phyloP scores from a whole-genome alignment of 1,284 basidiomycete species.

The Inonotus hispidus region DNA sequence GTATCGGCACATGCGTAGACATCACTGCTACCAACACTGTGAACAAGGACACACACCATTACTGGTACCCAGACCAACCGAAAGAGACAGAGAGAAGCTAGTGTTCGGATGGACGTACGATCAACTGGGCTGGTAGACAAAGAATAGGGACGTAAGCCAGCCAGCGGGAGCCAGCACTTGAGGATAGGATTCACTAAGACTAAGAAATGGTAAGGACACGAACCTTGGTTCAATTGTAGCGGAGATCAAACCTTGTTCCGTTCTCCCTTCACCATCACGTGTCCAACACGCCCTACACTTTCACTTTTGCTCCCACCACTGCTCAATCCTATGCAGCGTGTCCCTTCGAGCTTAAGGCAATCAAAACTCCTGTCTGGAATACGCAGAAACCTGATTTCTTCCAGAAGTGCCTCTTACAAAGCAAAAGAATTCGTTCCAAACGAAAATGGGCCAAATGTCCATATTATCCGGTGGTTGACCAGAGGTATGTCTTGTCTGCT shows the following conservation, averaged over 20 bases:
- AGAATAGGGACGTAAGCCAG: too few species aligned
- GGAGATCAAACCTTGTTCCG: neutral
- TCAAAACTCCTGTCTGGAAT: neutral
- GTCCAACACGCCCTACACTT: neutral
- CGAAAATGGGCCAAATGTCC: slow-evolving; percentile 15
- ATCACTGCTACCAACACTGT: slow-evolving; percentile 15
- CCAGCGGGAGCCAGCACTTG: too few species aligned
- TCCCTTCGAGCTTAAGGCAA: neutral
- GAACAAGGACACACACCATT: slow-evolving; percentile 19
- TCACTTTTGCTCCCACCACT: neutral
- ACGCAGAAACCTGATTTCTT: neutral
- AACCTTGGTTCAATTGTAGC: too few species aligned
- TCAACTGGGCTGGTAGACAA: slow-evolving; percentile 23
- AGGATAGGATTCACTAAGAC: too few species aligned
- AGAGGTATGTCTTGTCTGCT: slow-evolving; percentile 5
- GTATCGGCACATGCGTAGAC: slow-evolving; percentile 3
- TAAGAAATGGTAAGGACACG: too few species aligned
- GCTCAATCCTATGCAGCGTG: neutral
- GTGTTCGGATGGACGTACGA: slow-evolving; percentile 22
- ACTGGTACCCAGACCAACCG: slow-evolving; percentile 8
- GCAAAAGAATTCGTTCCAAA: slow-evolving; percentile 13
- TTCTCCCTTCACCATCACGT: neutral
- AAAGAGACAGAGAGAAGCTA: slow-evolving; percentile 7
- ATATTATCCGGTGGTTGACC: slow-evolving; percentile 5
- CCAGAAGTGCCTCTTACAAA: neutral